phyloP scores from a whole-genome alignment of 2,329 filamentous ascomycete species.

The Paraconiothyrium sp. region DNA sequence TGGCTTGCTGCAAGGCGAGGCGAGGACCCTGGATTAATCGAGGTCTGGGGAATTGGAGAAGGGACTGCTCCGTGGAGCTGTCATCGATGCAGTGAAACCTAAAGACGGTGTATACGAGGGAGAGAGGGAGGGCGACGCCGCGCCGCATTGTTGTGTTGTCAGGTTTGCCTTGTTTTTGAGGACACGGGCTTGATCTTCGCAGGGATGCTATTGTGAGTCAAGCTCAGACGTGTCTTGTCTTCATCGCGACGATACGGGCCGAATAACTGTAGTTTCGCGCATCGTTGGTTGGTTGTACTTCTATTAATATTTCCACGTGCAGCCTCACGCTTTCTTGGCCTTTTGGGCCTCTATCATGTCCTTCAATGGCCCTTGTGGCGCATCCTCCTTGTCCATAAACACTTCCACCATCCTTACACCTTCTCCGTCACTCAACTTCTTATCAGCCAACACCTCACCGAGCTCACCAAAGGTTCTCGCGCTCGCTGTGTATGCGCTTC shows the following conservation, averaged over 20 bases:
- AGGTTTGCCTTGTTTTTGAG: conserved; percentile 9
- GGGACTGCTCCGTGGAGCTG: neutral
- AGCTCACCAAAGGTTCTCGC: conserved; percentile 60
- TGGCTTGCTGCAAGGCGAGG: neutral
- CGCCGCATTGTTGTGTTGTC: conserved; percentile 3
- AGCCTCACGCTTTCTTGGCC: neutral
- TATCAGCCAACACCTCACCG: conserved; percentile 49
- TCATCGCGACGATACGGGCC: neutral
- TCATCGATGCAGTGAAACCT: neutral
- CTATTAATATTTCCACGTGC: neutral
- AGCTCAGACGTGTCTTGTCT: conserved; percentile 4
- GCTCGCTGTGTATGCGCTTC: conserved; percentile 25
- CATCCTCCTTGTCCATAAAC: conserved; percentile 44
- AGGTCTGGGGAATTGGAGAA: neutral
- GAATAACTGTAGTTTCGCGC: neutral
- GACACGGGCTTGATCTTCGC: conserved; percentile 5
- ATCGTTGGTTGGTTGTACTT: neutral
- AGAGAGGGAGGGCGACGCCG: neutral
- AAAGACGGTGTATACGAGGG: neutral
- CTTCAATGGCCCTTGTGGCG: conserved; percentile 21
- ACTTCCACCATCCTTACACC: conserved; percentile 56
- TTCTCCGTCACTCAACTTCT: conserved; percentile 49
- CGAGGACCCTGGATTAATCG: conserved; percentile 7
- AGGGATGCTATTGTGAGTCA: conserved; percentile 11
- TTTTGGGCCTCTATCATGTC: conserved; percentile 12